Conservation (phyloP, 805 yeast genomes). For the Nakazawaea ernobii region DNA sequence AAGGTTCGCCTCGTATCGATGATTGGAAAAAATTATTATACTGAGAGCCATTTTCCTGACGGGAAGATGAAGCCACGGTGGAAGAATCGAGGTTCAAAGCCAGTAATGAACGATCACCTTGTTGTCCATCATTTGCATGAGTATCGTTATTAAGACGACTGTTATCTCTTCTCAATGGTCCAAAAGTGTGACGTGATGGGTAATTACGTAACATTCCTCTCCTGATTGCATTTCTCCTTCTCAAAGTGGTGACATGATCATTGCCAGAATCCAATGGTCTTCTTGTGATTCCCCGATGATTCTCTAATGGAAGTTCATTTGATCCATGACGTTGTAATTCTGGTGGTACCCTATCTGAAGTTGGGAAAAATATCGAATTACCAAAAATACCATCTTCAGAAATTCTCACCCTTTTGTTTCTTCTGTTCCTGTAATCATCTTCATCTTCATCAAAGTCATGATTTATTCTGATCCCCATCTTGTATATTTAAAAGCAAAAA, state of each 20-base stretch:
- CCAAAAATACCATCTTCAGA: slow-evolving; percentile 10
- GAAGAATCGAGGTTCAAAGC: no score
- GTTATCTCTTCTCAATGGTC: not conserved
- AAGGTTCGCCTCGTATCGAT: not conserved
- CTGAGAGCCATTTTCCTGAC: no score
- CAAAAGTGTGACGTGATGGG: not conserved
- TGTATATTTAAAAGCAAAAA: not conserved
- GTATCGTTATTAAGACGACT: no score
- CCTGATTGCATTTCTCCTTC: slow-evolving; percentile 6
- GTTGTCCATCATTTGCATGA: no score
- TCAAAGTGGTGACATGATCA: not conserved
- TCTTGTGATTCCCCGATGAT: not conserved
- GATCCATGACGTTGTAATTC: no score
- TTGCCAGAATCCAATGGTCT: not conserved
- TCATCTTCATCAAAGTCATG: slow-evolving; percentile 7
- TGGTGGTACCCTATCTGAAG: slow-evolving; percentile 1
- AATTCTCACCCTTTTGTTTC: slow-evolving; percentile 14
- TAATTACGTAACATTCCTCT: slow-evolving; percentile 1
- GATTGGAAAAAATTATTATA: no score
- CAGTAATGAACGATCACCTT: no score
- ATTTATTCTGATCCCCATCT: slow-evolving; percentile 11
- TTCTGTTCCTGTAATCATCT: not conserved
- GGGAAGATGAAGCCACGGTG: no score
- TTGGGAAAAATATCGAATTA: slow-evolving; percentile 10
- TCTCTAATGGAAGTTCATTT: no score